These are phyloP conservation scores for Sanghuangporus baumii DNA, from an alignment of 1,284 basidiomycete genomes.

Conservation along the genomic window DNA sequence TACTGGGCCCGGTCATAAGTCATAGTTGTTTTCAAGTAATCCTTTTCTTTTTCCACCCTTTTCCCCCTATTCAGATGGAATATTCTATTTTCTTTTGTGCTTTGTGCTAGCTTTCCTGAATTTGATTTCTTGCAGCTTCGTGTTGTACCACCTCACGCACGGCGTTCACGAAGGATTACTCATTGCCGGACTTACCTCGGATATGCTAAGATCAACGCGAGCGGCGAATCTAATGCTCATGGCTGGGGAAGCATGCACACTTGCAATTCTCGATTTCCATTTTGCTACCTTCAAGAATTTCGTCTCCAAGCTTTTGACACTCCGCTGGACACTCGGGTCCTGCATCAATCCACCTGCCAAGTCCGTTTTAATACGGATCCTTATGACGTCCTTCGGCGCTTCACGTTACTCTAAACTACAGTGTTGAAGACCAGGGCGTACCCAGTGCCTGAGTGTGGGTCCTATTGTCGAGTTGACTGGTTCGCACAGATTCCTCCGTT, in stretches of 20 bases:
- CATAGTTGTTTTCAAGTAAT: background rate
- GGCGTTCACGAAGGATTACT: background rate
- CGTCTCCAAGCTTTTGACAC: slow-evolving; percentile 43
- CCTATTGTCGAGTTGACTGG: too few relatives aligned
- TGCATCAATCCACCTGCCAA: too few relatives aligned
- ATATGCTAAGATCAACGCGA: background rate
- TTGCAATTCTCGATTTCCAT: background rate
- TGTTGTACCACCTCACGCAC: background rate
- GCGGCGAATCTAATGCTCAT: background rate
- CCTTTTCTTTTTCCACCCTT: background rate
- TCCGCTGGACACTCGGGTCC: slow-evolving; percentile 48
- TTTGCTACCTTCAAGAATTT: slow-evolving; percentile 28
- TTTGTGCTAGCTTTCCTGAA: background rate
- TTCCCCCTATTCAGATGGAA: background rate
- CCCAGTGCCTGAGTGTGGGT: too few relatives aligned
- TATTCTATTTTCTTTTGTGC: background rate
- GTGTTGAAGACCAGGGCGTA: too few relatives aligned
- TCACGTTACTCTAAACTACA: too few relatives aligned
- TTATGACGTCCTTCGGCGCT: too few relatives aligned
- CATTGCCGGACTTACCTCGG: background rate
- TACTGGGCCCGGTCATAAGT: slow-evolving; percentile 4
- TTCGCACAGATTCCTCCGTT: too few relatives aligned
- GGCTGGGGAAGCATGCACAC: background rate
- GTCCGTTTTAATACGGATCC: too few relatives aligned
- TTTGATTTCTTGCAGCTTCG: background rate